A percentile compares a stretch with the other conserved stretches of the same genome.
These are phyloP conservation scores for Monosporozyma solicola DNA, from an alignment of 805 yeast species.

Conservation along the genomic window DNA sequence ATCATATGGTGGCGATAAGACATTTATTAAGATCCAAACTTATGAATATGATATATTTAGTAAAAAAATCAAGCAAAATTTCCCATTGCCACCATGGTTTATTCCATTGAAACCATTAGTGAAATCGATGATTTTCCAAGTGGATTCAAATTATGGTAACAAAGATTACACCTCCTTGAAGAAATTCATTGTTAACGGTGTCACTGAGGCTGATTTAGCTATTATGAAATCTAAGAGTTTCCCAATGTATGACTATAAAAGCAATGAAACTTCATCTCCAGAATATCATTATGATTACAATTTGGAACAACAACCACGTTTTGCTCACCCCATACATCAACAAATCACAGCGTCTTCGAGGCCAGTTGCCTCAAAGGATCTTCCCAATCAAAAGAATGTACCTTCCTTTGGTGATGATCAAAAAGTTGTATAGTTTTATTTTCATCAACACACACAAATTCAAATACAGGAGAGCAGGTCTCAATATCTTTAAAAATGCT, in stretches of 20 bases:
- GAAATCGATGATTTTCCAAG: slow-evolving; percentile 26
- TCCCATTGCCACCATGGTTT: slow-evolving; percentile 26
- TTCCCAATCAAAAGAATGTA: slow-evolving; percentile 2
- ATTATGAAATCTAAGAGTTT: slow-evolving; percentile 16
- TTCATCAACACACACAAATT: background rate
- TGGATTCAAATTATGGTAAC: slow-evolving; percentile 32
- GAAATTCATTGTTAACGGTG: slow-evolving; percentile 36
- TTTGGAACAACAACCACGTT: background rate
- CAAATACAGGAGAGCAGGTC: too few relatives aligned
- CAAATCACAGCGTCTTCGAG: background rate
- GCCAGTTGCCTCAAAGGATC: background rate
- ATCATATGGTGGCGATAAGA: slow-evolving; percentile 12
- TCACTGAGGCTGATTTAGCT: slow-evolving; percentile 30
- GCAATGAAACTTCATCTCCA: background rate
- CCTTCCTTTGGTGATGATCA: slow-evolving; percentile 28
- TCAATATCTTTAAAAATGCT: background rate
- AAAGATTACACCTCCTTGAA: slow-evolving; percentile 30
- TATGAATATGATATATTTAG: slow-evolving; percentile 20
- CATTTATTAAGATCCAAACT: slow-evolving; percentile 24
- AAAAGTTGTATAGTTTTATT: background rate
- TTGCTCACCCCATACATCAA: background rate
- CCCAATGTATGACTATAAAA: slow-evolving; percentile 6
- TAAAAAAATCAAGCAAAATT: slow-evolving; percentile 22
- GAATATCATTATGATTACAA: background rate
- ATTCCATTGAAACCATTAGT: slow-evolving; percentile 25